These are phyloP conservation scores for Cladosporium sp. DNA, from an alignment of 2,329 filamentous ascomycete genomes.

Conservation along the genomic window DNA sequence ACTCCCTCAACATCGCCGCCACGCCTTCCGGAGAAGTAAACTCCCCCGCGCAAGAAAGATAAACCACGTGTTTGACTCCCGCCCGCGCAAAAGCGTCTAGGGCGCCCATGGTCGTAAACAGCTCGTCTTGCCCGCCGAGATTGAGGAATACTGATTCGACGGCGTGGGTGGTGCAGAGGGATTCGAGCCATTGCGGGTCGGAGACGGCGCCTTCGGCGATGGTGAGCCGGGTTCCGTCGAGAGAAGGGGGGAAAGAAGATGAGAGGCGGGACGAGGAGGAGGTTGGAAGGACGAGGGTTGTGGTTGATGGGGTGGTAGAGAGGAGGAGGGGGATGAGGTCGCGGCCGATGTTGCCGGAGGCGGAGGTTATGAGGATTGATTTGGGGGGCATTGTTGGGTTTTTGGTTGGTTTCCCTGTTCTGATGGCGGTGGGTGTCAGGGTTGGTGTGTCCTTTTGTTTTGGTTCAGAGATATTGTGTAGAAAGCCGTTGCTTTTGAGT, in stretches of 20 bases:
- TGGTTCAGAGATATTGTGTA: not conserved
- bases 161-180: not conserved
- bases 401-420: not conserved
- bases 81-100: slow-evolving; percentile 62
- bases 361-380: slow-evolving; percentile 18
- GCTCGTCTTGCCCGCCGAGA: slow-evolving; percentile 1
- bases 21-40: slow-evolving; percentile 4
- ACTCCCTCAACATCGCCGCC: not conserved
- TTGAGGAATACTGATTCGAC: slow-evolving; percentile 9
- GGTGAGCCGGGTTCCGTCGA: not conserved
- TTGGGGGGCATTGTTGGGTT: not conserved
- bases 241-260: not conserved
- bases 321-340: slow-evolving; percentile 15
- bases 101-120: slow-evolving; percentile 3
- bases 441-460: not conserved
- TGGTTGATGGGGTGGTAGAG: not conserved
- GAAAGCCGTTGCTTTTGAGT: not conserved
- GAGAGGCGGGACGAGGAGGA: slow-evolving; percentile 7
- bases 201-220: slow-evolving; percentile 13
- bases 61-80: slow-evolving; percentile 44
- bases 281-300: slow-evolving; percentile 11
- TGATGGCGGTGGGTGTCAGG: not conserved
- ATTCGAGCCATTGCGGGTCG: slow-evolving; percentile 7
- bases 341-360: slow-evolving; percentile 18
- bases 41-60: slow-evolving; percentile 9